Conservation (phyloP, 208 protist genomes). For the Acanthamoeba triangularis region DNA sequence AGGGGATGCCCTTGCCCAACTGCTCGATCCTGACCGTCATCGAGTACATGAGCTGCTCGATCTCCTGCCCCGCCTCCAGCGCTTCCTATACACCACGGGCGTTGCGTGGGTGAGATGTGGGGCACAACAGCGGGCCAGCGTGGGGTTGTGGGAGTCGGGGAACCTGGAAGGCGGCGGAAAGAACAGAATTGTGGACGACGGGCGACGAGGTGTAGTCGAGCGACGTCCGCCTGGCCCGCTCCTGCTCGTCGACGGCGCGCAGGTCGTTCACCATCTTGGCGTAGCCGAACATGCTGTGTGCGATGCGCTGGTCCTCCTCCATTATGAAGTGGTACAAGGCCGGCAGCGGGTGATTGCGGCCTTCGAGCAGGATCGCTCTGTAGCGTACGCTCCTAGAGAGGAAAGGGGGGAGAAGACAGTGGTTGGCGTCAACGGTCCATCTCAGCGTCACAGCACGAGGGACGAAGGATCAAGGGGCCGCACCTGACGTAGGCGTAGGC, state of each 20-base stretch:
- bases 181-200: constrained; percentile 22
- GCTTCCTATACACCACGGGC: background rate
- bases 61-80: constrained; percentile 24
- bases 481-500: constrained; percentile 65
- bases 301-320: constrained; percentile 35
- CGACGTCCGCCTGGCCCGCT: background rate
- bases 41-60: constrained; percentile 47
- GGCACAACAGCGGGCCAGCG: background rate
- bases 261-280: constrained; percentile 13
- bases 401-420: background rate
- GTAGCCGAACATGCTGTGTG: constrained; percentile 65
- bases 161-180: constrained; percentile 5
- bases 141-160: background rate
- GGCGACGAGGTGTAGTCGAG: constrained; percentile 8
- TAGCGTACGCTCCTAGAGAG: constrained; percentile 21
- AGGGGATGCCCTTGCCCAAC: constrained; percentile 31
- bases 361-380: constrained; percentile 12
- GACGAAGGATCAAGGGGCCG: background rate
- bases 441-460: too few relatives aligned
- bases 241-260: constrained; percentile 32
- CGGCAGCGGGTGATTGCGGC: constrained; percentile 45
- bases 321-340: background rate
- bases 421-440: background rate
- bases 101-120: background rate
- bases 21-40: constrained; percentile 44